Conservation (phyloP, 208 protist species). For the Crithidia fasciculata region DNA sequence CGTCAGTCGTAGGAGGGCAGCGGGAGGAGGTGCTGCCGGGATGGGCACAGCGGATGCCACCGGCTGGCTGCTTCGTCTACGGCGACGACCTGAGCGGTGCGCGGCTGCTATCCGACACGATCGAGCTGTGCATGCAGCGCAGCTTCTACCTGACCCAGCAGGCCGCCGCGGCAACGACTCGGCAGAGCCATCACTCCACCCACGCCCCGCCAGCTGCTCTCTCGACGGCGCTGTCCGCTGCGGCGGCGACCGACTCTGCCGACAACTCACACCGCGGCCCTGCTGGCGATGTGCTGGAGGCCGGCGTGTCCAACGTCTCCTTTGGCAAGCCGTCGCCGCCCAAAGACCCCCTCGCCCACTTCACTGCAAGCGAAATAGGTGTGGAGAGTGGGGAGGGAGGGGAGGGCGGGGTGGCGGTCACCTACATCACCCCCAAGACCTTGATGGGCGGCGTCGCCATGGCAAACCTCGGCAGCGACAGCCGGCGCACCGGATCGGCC, state of each 20-base stretch:
- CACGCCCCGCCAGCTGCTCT: background rate
- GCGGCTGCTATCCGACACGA: constrained; percentile 51
- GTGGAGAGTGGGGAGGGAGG: constrained; percentile 21
- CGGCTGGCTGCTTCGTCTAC: constrained; percentile 73
- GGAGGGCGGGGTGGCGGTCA: constrained; percentile 21
- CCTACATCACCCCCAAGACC: constrained; percentile 37
- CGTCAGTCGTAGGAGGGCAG: background rate
- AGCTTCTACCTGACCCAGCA: constrained; percentile 15
- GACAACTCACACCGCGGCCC: constrained; percentile 1
- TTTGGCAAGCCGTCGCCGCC: background rate
- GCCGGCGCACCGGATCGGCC: constrained; percentile 17
- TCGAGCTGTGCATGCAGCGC: constrained; percentile 37
- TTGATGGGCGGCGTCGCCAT: constrained; percentile 1
- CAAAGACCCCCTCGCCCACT: constrained; percentile 18
- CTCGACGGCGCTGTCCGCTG: background rate
- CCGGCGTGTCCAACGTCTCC: background rate
- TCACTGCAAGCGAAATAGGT: constrained; percentile 28
- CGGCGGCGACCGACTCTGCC: constrained; percentile 1
- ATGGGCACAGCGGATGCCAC: constrained; percentile 79
- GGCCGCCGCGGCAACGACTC: background rate
- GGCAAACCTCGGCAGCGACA: background rate
- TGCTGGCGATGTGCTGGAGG: background rate
- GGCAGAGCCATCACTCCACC: constrained; percentile 10
- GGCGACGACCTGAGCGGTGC: constrained; percentile 84
- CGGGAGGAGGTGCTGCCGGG: constrained; percentile 58